Percentiles rank a stretch among this genome's conserved stretches.
Evolutionary conservation across 2,329 filamentous ascomycete species (phyloP).

Genomic region (Aspergillus fijiensis): DNA sequence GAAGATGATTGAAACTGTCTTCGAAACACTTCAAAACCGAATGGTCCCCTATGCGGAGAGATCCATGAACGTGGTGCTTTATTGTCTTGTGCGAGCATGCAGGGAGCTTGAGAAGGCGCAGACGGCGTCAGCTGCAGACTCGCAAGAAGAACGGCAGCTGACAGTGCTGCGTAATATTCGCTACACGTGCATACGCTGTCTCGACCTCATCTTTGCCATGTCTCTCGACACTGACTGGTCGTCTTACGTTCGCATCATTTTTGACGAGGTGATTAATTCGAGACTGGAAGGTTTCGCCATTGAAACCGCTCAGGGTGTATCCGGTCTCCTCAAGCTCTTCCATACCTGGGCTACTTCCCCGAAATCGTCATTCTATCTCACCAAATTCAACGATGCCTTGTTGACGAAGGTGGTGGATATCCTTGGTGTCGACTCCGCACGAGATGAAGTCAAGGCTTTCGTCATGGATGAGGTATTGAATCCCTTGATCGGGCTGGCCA

Average conservation of each 20-base stretch:
- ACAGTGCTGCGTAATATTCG: slow-evolving; percentile 51
- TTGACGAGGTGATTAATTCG: slow-evolving; percentile 73
- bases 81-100: slow-evolving; percentile 73
- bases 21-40: slow-evolving; percentile 77
- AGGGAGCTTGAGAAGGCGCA: slow-evolving; percentile 46
- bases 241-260: slow-evolving; percentile 67
- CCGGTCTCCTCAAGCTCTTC: slow-evolving; percentile 76
- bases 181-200: slow-evolving; percentile 70
- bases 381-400: slow-evolving; percentile 59
- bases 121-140: slow-evolving; percentile 27
- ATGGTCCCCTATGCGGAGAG: slow-evolving; percentile 66
- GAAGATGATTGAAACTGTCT: slow-evolving; percentile 85
- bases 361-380: slow-evolving; percentile 68
- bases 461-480: slow-evolving; percentile 71
- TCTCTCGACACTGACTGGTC: slow-evolving; percentile 70
- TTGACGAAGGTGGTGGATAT: slow-evolving; percentile 71
- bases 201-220: slow-evolving; percentile 75
- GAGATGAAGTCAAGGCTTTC: slow-evolving; percentile 83
- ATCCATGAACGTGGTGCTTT: slow-evolving; percentile 74
- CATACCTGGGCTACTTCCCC: slow-evolving; percentile 73
- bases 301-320: slow-evolving; percentile 88
- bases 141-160: slow-evolving; percentile 32
- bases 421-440: slow-evolving; percentile 69
- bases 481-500: slow-evolving; percentile 63
- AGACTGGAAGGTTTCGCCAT: slow-evolving; percentile 73